Conservation (phyloP, 345 rosid species). For the Reutealis trisperma region DNA sequence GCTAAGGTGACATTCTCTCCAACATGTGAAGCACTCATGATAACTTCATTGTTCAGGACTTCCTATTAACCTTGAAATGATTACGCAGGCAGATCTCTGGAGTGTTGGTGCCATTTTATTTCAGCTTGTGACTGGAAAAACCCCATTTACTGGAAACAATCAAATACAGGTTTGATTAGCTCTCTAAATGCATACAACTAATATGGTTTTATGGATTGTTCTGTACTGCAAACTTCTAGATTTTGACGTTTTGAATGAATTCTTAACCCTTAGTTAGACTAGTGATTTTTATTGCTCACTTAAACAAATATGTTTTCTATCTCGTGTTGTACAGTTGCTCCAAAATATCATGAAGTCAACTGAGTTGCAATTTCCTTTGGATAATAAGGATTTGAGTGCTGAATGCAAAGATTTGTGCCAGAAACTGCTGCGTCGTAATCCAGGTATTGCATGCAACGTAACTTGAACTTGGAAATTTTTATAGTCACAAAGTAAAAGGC, state of each 20-base stretch:
- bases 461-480: constrained; percentile 15
- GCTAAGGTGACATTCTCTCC: constrained; percentile 71
- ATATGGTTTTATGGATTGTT: neutral
- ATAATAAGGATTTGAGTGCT: constrained; percentile 54
- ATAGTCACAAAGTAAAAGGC: constrained; percentile 6
- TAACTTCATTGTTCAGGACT: constrained; percentile 9
- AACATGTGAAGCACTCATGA: constrained; percentile 1
- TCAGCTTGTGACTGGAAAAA: constrained; percentile 91
- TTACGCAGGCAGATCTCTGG: constrained; percentile 99
- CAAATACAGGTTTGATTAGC: constrained; percentile 69
- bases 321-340: constrained; percentile 65
- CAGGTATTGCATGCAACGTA: constrained; percentile 56
- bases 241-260: neutral
- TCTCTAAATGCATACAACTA: neutral
- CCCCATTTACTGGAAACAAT: constrained; percentile 90
- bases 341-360: constrained; percentile 84
- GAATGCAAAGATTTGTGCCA: constrained; percentile 87
- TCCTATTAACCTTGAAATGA: constrained; percentile 43
- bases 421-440: constrained; percentile 83
- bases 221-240: constrained; percentile 3
- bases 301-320: constrained; percentile 17
- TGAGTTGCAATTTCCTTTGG: constrained; percentile 73
- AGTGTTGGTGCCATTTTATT: constrained; percentile 95
- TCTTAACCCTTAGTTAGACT: constrained; percentile 9
- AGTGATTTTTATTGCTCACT: constrained; percentile 5